Base-by-base conservation (phyloP, 306 rosid species). In the Trifolium pratense region DNA sequence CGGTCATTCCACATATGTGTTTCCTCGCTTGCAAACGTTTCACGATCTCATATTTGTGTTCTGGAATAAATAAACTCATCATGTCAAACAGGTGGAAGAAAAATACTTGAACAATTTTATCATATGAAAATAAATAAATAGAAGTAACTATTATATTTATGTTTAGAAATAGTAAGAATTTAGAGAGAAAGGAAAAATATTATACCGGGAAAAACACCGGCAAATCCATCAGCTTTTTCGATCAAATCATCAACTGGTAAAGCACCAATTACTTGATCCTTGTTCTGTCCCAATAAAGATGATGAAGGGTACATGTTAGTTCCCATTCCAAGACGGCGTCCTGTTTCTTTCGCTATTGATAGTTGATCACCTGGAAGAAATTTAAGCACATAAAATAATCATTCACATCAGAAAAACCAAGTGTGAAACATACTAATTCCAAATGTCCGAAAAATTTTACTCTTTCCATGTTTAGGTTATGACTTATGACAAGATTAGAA, bases 281-380 rank as follows among this genome's bases (percentile, higher is more conserved):
- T 48, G 55, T 48, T 48, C 10, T 48, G 55, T 7, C 55, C 55
- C 9, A 48, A 7, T 48, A 48, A 48, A 48, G 55, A 7, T 2
- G 55, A 48, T n/a, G 55, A 48, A 48, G 55, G 55, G 9, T 48
- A 48, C 55, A 48, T 48, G 20, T 48, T 48, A 7, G 55, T 48
- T 15, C 55, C 55, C 55, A 48, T 48, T 48, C 55, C 55, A 5
- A 48, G 20, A 16, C 55, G 55, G 3, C 96, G 92, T 20, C 96
- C 97, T 0, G 97, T 92, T 80, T 92, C 97, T 79, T 89, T 92
- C 15, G 69, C 97, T 88, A 89, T 92, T 36, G 96, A 91, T 9
- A 92, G 83, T 75, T 92, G 97, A 83, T 92, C 97, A 52, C 97
- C 97, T 91, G 13, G 6, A 43, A 43, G 49, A 43, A 13, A 13